Evolutionary conservation across 768 basidiomycete species (phyloP), one percentile per base, ranked within the genome.

Genomic region (Pleurotus eryngii): DNA sequence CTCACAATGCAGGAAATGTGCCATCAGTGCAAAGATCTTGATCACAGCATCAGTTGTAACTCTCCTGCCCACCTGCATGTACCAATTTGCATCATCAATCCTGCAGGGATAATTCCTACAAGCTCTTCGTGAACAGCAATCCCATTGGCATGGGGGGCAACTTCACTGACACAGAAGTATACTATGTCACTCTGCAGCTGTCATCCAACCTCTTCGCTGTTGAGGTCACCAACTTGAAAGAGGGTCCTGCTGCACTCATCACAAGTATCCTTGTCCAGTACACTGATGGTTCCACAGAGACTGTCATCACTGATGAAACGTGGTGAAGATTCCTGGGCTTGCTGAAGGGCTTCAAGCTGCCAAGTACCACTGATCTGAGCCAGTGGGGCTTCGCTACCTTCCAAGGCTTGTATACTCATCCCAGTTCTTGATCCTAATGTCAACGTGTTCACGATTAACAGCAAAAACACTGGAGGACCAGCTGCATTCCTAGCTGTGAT

Each of bases 61-160:
- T 11, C 11, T 8, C 30, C 22, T 9, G 5, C 47, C 47, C 3
- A 26, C 22, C 7, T 4, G 5, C 9, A 46, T 14, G 14, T 35
- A 24, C 45, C 17, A 5, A 46, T 9, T 8, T 24, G 14, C 14
- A 8, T 46, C 30, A 5, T 46, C 11, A 8, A 9, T 35, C 8
- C 3, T 4, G 30, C 8, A 53, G 50, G 18, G 74, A 75, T 60
- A 64, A 71, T 55, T 61, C 55, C 42, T 71, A 66, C 51, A 62
- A 67, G 5, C 58, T 73, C 3, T 72, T 65, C 22, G 64, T 65
- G 5, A 68, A 71, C 47, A 71, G 71, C 2, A 56, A 57, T 1
- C 45, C 59, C 6, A 59, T 70, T 17, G 70, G 68, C 1, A 40
- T 64, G 3, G 60, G 66, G 2, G 65, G 65, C 2, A 51, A 65